phyloP scores from a whole-genome alignment of 2,329 filamentous ascomycete species.

The Aspergillus persii region DNA sequence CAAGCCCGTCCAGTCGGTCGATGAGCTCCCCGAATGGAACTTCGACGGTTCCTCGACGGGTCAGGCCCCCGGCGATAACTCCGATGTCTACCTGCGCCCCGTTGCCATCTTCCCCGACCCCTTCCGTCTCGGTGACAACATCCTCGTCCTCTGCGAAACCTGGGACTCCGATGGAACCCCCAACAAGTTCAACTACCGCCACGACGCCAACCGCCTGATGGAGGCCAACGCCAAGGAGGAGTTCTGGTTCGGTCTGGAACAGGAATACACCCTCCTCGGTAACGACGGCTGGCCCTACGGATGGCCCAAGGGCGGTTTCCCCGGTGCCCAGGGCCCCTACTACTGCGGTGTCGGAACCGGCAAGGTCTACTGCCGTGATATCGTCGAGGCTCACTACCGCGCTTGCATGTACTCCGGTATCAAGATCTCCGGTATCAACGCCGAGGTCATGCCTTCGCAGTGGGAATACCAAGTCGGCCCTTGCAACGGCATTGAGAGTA shows the following conservation, averaged over 20 bases:
- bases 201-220: constrained; percentile 89
- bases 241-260: constrained; percentile 97
- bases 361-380: constrained; percentile 97
- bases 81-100: constrained; percentile 93
- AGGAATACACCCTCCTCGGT: constrained; percentile 95
- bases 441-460: constrained; percentile 96
- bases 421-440: constrained; percentile 97
- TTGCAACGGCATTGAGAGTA: constrained; percentile 78
- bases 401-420: constrained; percentile 84
- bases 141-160: constrained; percentile 91
- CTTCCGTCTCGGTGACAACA: constrained; percentile 85
- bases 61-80: constrained; percentile 93
- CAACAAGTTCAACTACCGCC: constrained; percentile 98
- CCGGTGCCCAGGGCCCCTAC: constrained; percentile 89
- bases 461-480: constrained; percentile 99
- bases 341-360: constrained; percentile 98
- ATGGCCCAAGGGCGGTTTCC: constrained; percentile 85
- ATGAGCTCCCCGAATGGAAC: constrained; percentile 75
- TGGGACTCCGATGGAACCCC: constrained; percentile 91
- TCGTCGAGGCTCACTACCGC: constrained; percentile 93
- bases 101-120: constrained; percentile 87
- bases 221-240: constrained; percentile 75
- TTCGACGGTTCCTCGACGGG: constrained; percentile 87
- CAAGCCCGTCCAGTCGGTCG: constrained; percentile 56
- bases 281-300: constrained; percentile 84